phyloP scores from a whole-genome alignment of 2,329 filamentous ascomycete genomes.

The Lecanoromycetidae sp. region DNA sequence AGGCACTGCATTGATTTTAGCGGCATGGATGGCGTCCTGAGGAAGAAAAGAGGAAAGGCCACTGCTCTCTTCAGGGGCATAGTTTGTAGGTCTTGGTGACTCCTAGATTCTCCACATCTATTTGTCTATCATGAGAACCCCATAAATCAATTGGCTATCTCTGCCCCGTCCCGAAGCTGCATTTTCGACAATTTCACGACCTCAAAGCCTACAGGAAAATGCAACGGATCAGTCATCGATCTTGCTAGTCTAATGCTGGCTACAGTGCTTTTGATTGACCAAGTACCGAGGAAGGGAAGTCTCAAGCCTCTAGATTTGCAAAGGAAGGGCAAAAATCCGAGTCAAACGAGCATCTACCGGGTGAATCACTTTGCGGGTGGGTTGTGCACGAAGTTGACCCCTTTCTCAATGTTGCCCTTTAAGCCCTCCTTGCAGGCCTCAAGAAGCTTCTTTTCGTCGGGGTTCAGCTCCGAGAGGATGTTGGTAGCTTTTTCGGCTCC shows the following conservation, averaged over 20 bases:
- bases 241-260: constrained; percentile 1
- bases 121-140: neutral
- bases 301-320: constrained; percentile 2
- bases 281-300: neutral
- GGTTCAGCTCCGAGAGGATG: constrained; percentile 62
- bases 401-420: constrained; percentile 89
- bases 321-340: constrained; percentile 17
- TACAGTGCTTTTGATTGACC: constrained; percentile 9
- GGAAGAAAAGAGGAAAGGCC: neutral
- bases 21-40: constrained; percentile 2
- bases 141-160: neutral
- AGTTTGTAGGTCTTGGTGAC: too few species aligned
- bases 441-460: constrained; percentile 81
- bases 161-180: neutral
- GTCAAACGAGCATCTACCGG: constrained; percentile 10
- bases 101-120: neutral
- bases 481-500: constrained; percentile 80
- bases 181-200: neutral
- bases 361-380: constrained; percentile 68
- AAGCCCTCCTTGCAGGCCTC: constrained; percentile 63
- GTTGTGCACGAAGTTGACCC: constrained; percentile 77
- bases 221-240: constrained; percentile 11
- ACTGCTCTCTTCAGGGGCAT: neutral
- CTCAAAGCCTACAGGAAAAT: constrained; percentile 14
- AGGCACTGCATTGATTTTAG: neutral